Evolutionary conservation across 202 grass and related monocot genomes (phyloP), one percentile per base, ranked within the genome.

Genomic region (Digitaria exilis): DNA sequence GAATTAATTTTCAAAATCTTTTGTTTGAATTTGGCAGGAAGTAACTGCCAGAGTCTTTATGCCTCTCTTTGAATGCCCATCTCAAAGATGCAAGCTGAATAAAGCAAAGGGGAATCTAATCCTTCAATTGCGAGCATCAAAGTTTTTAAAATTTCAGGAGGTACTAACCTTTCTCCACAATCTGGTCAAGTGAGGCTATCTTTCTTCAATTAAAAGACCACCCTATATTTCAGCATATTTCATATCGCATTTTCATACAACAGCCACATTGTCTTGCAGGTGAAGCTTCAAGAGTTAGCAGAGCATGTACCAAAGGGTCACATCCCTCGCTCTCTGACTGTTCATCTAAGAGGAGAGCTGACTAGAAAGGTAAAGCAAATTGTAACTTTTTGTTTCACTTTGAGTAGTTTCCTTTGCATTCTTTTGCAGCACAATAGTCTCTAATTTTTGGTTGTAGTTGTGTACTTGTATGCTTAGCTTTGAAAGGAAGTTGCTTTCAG

Each of bases 131-230:
- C 86, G 97, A 41, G 97, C 97, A 81, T 99, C 97, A 71, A 99
- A 99, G 34, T 99, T 99, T 86, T 81, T 97, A 56, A 99, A 97
- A 86, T 99, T 99, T 79, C 97, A 99, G 89, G 97, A 99, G 91
- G 97, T 96, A 90, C 64, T 54, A 67, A 48, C 51, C 21, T 69
- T 73, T 54, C 28, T 64, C 28, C 28, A 69, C 17, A 69, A 51
- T 75, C 52, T 83, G 9, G 46, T 80, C 37, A 25, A 81, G 14
- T 13, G 84, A 54, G 14, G 8, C 9, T 71, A 43, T 90, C 34
- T 83, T 41, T 37, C 70, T n/a, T 66, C 9, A 68, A 67, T 77
- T 24, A 44, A 24, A 65, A 67, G 43, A 50, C 0, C 13, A 22
- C 13, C 34, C 26, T 28, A 43, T 21, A 6, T 29, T 30, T 9